Percentiles rank a stretch among this genome's conserved stretches.
Conservation (phyloP, 2,329 filamentous ascomycete species). For the Fusarium albidum region DNA sequence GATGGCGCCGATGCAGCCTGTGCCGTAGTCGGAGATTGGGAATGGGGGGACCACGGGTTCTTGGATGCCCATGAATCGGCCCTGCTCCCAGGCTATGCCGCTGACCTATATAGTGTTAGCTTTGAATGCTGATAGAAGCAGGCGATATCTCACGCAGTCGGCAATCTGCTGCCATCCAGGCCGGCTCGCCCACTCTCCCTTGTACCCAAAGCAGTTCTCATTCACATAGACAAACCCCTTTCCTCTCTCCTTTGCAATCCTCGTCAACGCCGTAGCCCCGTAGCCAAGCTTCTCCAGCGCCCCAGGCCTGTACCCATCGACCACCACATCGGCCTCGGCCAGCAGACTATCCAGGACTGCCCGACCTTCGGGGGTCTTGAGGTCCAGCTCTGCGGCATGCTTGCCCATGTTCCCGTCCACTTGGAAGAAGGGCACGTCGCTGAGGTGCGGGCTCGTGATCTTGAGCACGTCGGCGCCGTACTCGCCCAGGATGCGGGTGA, state of each 20-base stretch:
- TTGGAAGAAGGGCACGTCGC: slow-evolving; percentile 77
- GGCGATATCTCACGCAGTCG: slow-evolving; percentile 58
- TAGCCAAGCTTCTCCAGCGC: slow-evolving; percentile 71
- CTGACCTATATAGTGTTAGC: slow-evolving; percentile 50
- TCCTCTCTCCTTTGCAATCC: slow-evolving; percentile 61
- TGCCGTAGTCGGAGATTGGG: slow-evolving; percentile 73
- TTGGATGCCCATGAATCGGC: slow-evolving; percentile 65
- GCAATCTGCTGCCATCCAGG: slow-evolving; percentile 79
- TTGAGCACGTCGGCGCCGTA: slow-evolving; percentile 80
- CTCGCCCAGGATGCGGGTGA: slow-evolving; percentile 75
- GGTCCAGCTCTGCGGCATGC: slow-evolving; percentile 69
- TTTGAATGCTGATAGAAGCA: neutral
- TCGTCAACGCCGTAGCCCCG: slow-evolving; percentile 61
- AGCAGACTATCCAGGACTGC: slow-evolving; percentile 66
- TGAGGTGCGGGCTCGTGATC: slow-evolving; percentile 72
- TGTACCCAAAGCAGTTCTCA: slow-evolving; percentile 75
- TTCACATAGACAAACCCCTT: slow-evolving; percentile 73
- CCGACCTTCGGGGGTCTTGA: slow-evolving; percentile 64
- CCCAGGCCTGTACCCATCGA: slow-evolving; percentile 74
- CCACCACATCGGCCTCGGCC: slow-evolving; percentile 69
- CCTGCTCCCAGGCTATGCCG: slow-evolving; percentile 69
- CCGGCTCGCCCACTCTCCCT: slow-evolving; percentile 66
- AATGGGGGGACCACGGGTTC: slow-evolving; percentile 74
- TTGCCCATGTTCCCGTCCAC: slow-evolving; percentile 78
- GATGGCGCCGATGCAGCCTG: slow-evolving; percentile 75